These are phyloP conservation scores for Hanseniaspora mollemarum DNA, from an alignment of 805 yeast species.

Conservation along the genomic window DNA sequence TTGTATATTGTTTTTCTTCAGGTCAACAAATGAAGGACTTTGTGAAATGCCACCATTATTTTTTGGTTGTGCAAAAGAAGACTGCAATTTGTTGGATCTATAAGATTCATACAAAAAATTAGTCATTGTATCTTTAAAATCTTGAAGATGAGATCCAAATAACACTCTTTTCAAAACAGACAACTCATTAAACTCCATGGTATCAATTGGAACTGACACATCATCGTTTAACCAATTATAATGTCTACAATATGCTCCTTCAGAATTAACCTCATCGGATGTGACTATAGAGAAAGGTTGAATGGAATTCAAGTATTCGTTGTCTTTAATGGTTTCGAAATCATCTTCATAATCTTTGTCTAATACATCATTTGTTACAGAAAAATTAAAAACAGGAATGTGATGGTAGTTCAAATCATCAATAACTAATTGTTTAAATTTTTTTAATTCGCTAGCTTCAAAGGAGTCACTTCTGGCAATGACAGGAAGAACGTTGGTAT, in stretches of 20 bases:
- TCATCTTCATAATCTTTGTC: constrained; percentile 27
- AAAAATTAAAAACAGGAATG: constrained; percentile 63
- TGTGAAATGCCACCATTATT: neutral
- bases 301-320: constrained; percentile 44
- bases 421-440: constrained; percentile 49
- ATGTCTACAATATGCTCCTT: constrained; percentile 48
- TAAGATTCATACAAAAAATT: constrained; percentile 65
- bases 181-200: constrained; percentile 43
- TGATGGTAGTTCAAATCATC: constrained; percentile 55
- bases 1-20: constrained; percentile 2
- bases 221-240: constrained; percentile 62
- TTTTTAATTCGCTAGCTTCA: constrained; percentile 45
- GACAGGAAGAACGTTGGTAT: constrained; percentile 62
- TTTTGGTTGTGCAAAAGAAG: constrained; percentile 32
- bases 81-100: constrained; percentile 63
- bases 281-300: constrained; percentile 70
- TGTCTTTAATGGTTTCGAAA: constrained; percentile 57
- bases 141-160: constrained; percentile 74
- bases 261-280: constrained; percentile 46
- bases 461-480: constrained; percentile 63
- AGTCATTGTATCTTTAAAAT: constrained; percentile 69
- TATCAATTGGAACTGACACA: constrained; percentile 37
- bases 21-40: constrained; percentile 14
- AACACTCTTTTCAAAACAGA: constrained; percentile 52
- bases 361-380: constrained; percentile 16